Evolutionary conservation across 148 eudicot genomes (phyloP).

Genomic region (Rhododendron williamsianum): DNA sequence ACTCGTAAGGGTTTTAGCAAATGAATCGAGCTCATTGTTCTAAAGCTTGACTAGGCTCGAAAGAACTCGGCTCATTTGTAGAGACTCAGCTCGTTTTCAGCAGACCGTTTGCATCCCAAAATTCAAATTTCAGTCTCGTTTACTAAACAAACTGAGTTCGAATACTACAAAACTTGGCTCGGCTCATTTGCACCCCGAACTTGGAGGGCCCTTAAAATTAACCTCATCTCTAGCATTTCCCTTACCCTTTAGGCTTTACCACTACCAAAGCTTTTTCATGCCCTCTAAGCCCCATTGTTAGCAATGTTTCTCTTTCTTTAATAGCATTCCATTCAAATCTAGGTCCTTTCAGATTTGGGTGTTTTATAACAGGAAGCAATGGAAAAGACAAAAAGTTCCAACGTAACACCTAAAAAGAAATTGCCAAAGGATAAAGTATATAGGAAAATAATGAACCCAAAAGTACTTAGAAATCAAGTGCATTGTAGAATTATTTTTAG

Average conservation of each 20-base stretch:
- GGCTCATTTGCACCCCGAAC: neutral
- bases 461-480: neutral
- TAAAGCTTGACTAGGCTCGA: too few species aligned
- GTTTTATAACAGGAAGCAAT: constrained; percentile 42
- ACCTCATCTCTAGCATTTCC: neutral
- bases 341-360: constrained; percentile 51
- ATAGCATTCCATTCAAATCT: constrained; percentile 30
- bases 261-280: neutral
- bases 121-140: too few species aligned
- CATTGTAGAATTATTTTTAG: neutral
- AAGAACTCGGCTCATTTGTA: too few species aligned
- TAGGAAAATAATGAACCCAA: neutral
- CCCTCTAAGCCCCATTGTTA: constrained; percentile 6
- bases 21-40: too few species aligned
- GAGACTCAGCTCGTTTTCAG: too few species aligned
- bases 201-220: neutral
- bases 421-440: neutral
- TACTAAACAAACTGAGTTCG: too few species aligned
- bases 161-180: too few species aligned
- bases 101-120: too few species aligned
- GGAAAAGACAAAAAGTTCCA: constrained; percentile 42
- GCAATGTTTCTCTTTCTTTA: constrained; percentile 2
- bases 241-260: constrained; percentile 15
- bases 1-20: too few species aligned
- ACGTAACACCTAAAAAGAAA: constrained; percentile 20